These are phyloP conservation scores for Backusella mclennaniae DNA, from an alignment of 192 early-diverging fungal species.

Conservation along the genomic window DNA sequence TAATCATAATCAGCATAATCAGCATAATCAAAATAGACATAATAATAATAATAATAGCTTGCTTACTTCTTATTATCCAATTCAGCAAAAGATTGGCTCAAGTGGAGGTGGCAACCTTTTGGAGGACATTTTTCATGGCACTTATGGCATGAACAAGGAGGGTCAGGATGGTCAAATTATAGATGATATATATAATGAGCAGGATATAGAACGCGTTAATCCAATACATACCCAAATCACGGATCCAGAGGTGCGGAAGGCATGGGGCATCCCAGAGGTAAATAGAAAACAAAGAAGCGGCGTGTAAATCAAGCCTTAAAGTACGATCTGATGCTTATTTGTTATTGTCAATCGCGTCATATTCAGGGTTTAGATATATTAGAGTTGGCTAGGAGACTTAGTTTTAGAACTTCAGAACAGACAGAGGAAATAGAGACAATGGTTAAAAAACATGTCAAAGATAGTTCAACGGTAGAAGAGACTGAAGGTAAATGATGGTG, in stretches of 20 bases:
- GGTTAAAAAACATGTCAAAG: background rate
- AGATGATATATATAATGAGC: constrained; percentile 23
- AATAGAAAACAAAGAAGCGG: background rate
- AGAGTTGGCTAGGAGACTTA: background rate
- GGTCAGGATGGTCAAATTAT: background rate
- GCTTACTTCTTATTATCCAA: constrained; percentile 3
- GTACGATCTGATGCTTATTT: background rate
- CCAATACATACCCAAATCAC: constrained; percentile 17
- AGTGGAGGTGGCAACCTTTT: background rate
- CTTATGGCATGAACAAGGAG: background rate
- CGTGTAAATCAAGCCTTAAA: background rate
- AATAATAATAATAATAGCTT: background rate
- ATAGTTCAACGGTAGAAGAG: background rate
- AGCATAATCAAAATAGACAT: constrained; percentile 4
- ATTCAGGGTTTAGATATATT: background rate
- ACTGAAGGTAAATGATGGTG: background rate
- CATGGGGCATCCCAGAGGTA: constrained; percentile 30
- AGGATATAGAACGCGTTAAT: constrained; percentile 17
- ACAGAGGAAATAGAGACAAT: background rate
- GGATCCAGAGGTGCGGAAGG: constrained; percentile 5
- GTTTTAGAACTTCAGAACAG: background rate
- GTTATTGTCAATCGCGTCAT: background rate
- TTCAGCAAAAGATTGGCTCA: background rate
- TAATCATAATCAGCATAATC: background rate
- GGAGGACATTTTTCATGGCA: constrained; percentile 3